Evolutionary conservation across 2,329 filamentous ascomycete species (phyloP).

Genomic region (Epicoccum sorghinum): DNA sequence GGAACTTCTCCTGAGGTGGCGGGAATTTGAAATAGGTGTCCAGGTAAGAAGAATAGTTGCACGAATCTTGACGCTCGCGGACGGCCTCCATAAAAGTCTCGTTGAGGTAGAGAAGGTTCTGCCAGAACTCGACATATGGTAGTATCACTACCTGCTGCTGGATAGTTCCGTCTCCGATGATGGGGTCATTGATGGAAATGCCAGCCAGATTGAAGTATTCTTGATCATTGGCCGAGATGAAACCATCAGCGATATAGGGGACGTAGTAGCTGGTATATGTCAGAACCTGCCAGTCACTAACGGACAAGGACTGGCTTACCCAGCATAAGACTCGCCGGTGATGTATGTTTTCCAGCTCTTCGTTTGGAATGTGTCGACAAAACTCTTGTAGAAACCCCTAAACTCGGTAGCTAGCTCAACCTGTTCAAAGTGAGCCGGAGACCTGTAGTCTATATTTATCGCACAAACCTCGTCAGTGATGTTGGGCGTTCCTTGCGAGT

Average conservation of each 20-base stretch:
- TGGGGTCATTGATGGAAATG: conserved; percentile 57
- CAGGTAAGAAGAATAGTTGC: conserved; percentile 31
- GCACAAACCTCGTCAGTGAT: conserved; percentile 50
- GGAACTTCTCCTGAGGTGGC: conserved; percentile 43
- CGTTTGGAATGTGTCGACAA: conserved; percentile 61
- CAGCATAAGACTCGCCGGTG: conserved; percentile 62
- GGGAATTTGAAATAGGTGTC: conserved; percentile 50
- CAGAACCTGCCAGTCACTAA: not conserved
- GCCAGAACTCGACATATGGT: conserved; percentile 49
- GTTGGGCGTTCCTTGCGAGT: conserved; percentile 50
- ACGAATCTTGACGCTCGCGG: conserved; percentile 37
- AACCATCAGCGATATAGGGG: conserved; percentile 62
- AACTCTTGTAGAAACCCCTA: conserved; percentile 60
- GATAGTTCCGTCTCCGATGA: conserved; percentile 50
- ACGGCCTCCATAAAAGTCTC: conserved; percentile 49
- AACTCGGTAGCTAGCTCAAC: conserved; percentile 56
- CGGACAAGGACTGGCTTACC: conserved; percentile 41
- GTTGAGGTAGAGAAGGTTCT: conserved; percentile 52
- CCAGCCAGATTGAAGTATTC: conserved; percentile 60
- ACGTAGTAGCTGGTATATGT: conserved; percentile 49
- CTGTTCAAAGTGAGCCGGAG: not conserved
- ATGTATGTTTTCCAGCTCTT: conserved; percentile 61
- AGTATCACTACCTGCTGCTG: conserved; percentile 47
- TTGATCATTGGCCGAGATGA: conserved; percentile 59
- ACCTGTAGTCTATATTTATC: not conserved